Base-by-base conservation (phyloP, 1,139 yeast species). In the Taphrina flavorubra region DNA sequence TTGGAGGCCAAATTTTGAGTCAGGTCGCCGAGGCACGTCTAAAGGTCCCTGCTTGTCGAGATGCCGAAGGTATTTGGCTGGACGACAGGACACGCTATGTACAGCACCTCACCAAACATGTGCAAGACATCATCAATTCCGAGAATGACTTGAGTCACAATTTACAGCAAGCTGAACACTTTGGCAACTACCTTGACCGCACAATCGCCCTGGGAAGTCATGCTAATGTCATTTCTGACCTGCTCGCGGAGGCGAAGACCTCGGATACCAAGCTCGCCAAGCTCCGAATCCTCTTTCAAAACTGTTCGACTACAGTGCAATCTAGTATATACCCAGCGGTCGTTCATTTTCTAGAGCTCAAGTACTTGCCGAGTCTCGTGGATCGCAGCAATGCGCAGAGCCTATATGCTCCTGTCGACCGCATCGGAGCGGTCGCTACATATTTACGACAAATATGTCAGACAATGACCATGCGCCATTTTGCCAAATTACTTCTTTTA, bases 361-460 rank as follows among this genome's bases (percentile, higher is more conserved):
- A 36, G 13, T 51, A 49, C 40, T 42, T 60, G 34, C n/a, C 39
- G 8, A 34, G 34, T 13, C n/a, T 16, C 3, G 11, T 34, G 7
- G 13, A 20, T 18, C 31, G 56, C 31, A 20, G 20, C 13, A 25
- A 20, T 16, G 16, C 13, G 16, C 25, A 6, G 39, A 51, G 14
- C 36, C 25, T 53, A 36, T 42, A 53, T 6, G 37, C 39, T 4
- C 46, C 37, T 13, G 39, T 16, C n/a, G 65, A 60, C 36, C 65
- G 65, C 13, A 51, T 60, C 3, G 65, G 65, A 10, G 56, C 65
- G 37, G 49, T 51, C 13, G 57, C 39, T 31, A 36, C 57, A 7
- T 60, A 44, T n/a, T 11, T 60, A 6, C 13, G 8, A 31, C 2
- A 16, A 16, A 47, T 44, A 11, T 44, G 63, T 14, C 25, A 40